Conservation (phyloP, 2,329 filamentous ascomycete genomes). For the Aulographum hederae region DNA sequence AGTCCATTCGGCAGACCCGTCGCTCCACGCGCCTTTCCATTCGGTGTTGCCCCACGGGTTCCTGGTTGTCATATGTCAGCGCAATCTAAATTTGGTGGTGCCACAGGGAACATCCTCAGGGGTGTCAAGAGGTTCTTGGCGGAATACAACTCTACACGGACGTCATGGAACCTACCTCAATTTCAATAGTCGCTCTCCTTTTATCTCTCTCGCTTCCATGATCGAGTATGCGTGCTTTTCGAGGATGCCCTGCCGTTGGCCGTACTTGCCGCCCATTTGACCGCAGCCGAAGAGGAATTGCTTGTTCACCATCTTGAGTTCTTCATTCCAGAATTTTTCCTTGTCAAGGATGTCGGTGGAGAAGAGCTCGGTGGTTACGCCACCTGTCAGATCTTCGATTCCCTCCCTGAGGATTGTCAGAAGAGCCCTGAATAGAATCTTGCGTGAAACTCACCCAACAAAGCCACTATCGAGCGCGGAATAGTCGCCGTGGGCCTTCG, state of each 20-base stretch:
- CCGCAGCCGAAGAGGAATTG: slow-evolving; percentile 66
- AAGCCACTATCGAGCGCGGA: slow-evolving; percentile 57
- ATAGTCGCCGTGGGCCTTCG: slow-evolving; percentile 71
- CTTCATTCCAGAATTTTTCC: slow-evolving; percentile 67
- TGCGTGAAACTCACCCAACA: slow-evolving; percentile 27
- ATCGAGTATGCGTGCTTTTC: slow-evolving; percentile 38
- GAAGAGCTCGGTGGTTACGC: slow-evolving; percentile 51
- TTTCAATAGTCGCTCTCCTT: slow-evolving; percentile 42
- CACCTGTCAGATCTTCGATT: slow-evolving; percentile 43
- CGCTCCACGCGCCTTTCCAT: slow-evolving; percentile 68
- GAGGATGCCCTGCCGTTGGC: slow-evolving; percentile 29
- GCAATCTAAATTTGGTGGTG: slow-evolving; percentile 7
- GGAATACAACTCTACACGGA: slow-evolving; percentile 10
- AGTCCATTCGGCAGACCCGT: slow-evolving; percentile 74
- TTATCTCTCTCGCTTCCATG: slow-evolving; percentile 40
- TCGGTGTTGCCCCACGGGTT: slow-evolving; percentile 72
- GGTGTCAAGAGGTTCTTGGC: too few species aligned
- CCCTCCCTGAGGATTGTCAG: slow-evolving; percentile 25
- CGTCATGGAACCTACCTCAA: slow-evolving; percentile 26
- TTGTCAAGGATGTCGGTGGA: slow-evolving; percentile 58
- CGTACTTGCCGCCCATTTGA: slow-evolving; percentile 43
- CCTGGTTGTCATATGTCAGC: slow-evolving; percentile 24
- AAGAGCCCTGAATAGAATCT: slow-evolving; percentile 1
- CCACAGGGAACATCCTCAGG: too few species aligned
- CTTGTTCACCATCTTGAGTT: slow-evolving; percentile 62